Evolutionary conservation across 495 filamentous ascomycete species (phyloP).

Genomic region (Trichocladium uniseriatum): DNA sequence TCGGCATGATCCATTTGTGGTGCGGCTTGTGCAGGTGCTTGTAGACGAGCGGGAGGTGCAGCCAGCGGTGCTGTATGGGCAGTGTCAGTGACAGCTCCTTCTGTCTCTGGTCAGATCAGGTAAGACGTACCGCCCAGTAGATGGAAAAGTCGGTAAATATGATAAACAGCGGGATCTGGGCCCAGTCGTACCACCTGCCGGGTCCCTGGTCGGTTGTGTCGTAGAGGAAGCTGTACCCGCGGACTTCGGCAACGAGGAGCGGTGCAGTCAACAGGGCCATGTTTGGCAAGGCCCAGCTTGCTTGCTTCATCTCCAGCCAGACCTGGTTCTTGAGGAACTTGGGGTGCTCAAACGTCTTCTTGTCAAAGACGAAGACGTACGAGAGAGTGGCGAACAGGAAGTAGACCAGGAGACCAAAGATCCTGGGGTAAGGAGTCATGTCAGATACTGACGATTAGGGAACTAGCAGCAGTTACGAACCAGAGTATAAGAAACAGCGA

Average conservation of each 20-base stretch:
- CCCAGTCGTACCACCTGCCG: constrained; percentile 62
- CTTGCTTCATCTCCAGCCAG: constrained; percentile 72
- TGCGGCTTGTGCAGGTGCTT: constrained; percentile 90
- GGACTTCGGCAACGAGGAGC: constrained; percentile 75
- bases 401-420: constrained; percentile 54
- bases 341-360: constrained; percentile 77
- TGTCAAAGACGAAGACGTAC: constrained; percentile 90
- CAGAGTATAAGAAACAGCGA: constrained; percentile 79
- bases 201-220: constrained; percentile 63
- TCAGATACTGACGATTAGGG: background rate
- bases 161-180: constrained; percentile 90
- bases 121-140: too few species aligned
- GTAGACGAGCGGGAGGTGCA: constrained; percentile 80
- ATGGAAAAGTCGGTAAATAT: constrained; percentile 87
- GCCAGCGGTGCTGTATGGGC: constrained; percentile 76
- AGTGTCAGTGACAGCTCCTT: too few species aligned
- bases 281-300: constrained; percentile 61
- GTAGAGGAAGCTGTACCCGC: constrained; percentile 83
- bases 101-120: too few species aligned
- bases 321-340: constrained; percentile 96
- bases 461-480: constrained; percentile 41
- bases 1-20: constrained; percentile 99
- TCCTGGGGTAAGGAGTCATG: background rate
- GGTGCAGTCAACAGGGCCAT: constrained; percentile 80
- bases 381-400: constrained; percentile 75